phyloP scores from a whole-genome alignment of 2,329 filamentous ascomycete species.

The Diaporthe caulivora region DNA sequence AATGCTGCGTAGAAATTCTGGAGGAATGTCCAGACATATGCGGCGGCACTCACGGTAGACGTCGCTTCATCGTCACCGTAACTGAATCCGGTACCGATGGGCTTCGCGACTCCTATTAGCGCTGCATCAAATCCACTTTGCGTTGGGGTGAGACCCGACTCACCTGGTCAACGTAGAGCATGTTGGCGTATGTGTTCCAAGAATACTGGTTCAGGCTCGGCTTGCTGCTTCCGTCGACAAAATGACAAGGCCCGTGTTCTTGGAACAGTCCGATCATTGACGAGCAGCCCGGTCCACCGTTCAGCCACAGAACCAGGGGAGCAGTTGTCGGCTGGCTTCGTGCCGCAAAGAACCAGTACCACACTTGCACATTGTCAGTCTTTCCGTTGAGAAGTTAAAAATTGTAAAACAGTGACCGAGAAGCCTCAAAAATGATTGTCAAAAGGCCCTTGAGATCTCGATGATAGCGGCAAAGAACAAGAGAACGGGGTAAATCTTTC shows the following conservation, averaged over 20 bases:
- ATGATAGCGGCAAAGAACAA: not conserved
- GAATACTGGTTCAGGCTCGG: constrained; percentile 59
- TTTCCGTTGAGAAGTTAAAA: not conserved
- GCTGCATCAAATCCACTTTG: too few relatives aligned
- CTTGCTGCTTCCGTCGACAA: constrained; percentile 50
- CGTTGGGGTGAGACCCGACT: not conserved
- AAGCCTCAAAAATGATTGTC: not conserved
- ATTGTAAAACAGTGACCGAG: not conserved
- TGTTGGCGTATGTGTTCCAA: constrained; percentile 57
- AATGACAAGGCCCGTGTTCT: constrained; percentile 59
- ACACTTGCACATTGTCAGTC: constrained; percentile 3
- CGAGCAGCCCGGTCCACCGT: constrained; percentile 56
- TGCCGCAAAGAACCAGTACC: constrained; percentile 51
- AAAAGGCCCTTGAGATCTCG: not conserved
- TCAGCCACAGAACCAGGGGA: constrained; percentile 53
- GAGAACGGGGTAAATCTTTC: not conserved
- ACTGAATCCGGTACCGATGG: constrained; percentile 49
- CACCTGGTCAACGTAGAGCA: constrained; percentile 54
- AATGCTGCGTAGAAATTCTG: constrained; percentile 74
- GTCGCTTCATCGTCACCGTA: constrained; percentile 53
- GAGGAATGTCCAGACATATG: constrained; percentile 67
- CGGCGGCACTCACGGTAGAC: constrained; percentile 59
- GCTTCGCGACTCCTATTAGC: constrained; percentile 15
- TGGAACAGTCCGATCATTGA: constrained; percentile 56
- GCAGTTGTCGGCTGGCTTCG: constrained; percentile 48